Evolutionary conservation across 2,329 filamentous ascomycete species (phyloP).

Genomic region (Exophiala sideris): DNA sequence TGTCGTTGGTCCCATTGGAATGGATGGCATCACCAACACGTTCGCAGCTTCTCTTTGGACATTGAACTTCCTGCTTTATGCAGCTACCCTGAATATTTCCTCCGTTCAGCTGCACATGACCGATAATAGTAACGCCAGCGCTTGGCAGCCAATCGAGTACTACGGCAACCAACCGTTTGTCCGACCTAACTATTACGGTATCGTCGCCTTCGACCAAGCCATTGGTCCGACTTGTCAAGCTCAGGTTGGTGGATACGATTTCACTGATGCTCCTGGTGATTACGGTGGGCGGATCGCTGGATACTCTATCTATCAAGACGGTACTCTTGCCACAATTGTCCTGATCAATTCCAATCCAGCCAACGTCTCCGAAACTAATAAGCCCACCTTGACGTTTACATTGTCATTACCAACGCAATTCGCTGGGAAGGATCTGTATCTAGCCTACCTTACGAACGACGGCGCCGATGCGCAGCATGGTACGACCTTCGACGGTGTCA

Average conservation of each 20-base stretch:
- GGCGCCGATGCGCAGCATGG: constrained; percentile 44
- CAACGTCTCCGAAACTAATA: constrained; percentile 39
- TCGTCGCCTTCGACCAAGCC: constrained; percentile 50
- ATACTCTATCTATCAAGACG: constrained; percentile 46
- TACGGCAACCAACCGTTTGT: constrained; percentile 43
- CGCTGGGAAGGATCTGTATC: constrained; percentile 43
- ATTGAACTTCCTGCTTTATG: constrained; percentile 52
- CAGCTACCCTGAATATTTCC: constrained; percentile 46
- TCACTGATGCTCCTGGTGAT: constrained; percentile 31
- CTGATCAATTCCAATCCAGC: constrained; percentile 47
- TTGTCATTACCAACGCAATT: constrained; percentile 40
- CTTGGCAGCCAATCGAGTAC: constrained; percentile 47
- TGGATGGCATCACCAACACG: constrained; percentile 46
- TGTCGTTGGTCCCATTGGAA: constrained; percentile 49
- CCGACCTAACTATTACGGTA: constrained; percentile 50
- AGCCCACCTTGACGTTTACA: constrained; percentile 40
- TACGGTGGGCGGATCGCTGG: constrained; percentile 44
- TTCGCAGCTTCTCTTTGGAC: constrained; percentile 52
- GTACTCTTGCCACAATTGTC: constrained; percentile 41
- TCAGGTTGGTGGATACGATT: constrained; percentile 39
- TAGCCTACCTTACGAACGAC: constrained; percentile 47
- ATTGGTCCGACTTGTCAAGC: constrained; percentile 48
- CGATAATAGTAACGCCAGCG: constrained; percentile 50
- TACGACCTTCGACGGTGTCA: constrained; percentile 49
- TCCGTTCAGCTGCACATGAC: constrained; percentile 55